Evolutionary conservation across 768 basidiomycete species (phyloP), one percentile per base, ranked within the genome.

Genomic region (Asterophora lycoperdoides): DNA sequence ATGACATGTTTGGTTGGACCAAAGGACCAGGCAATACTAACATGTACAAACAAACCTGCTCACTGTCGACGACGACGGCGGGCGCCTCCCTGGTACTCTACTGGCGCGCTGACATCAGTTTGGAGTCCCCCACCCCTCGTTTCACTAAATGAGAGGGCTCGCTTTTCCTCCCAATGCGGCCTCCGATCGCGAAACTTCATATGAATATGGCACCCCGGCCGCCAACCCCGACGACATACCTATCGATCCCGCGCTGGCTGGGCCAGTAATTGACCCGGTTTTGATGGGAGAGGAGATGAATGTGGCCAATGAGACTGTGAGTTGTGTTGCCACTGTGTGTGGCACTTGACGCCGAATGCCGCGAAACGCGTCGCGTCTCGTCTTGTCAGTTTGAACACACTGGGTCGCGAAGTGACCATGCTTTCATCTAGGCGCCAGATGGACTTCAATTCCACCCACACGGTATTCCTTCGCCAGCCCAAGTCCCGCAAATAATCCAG

Each of bases 211-310:
- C 57, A 81, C 81, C 11, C 80, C 82, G 54, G 69, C 70, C 63
- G 76, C 73, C 71, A 74, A 70, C 68, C 67, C 65, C 63, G 76
- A 80, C 71, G 76, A 80, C 68, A 84, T 89, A 65, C 85, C 86
- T 56, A 89, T 89, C 73, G 87, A 90, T 79, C 88, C 88, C 59
- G 82, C 80, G 35, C 79, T 89, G 55, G 76, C 68, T 41, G 75
- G 63, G 29, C 65, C 72, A 17, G 60, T 71, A 53, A 77, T 82
- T 55, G 81, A 81, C 70, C 79, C 80, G 20, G 69, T 71, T 49
- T 67, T 81, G 44, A 65, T 76, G 54, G 54, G 56, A 19, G 64
- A 62, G 46, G 53, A 53, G 8, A 52, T 51, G 23, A 58, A 53
- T 47, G 53, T 51, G 40, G 57, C 61, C 28, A 41, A 48, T 11